Evolutionary conservation across 768 basidiomycete species (phyloP).

Genomic region (Mrakia hoshinonis): DNA sequence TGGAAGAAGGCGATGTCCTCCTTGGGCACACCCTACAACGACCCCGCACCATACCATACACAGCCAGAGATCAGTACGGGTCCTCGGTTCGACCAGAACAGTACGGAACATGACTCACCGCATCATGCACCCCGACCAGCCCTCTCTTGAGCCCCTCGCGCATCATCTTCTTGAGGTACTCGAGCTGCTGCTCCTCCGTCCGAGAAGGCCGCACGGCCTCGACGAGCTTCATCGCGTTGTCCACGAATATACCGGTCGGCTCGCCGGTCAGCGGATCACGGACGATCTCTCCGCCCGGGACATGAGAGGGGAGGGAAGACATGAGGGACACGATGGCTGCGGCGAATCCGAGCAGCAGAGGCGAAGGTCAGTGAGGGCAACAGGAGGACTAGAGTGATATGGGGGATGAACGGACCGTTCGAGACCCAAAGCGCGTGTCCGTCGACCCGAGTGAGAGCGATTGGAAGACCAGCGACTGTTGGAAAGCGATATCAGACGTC

Average conservation of each 20-base stretch:
- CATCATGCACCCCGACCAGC: conserved; percentile 81
- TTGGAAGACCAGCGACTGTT: conserved; percentile 54
- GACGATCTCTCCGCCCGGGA: conserved; percentile 69
- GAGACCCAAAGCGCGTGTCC: conserved; percentile 84
- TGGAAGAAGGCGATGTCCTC: conserved; percentile 57
- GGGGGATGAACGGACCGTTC: conserved; percentile 32
- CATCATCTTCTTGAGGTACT: conserved; percentile 58
- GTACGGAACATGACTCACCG: too few species aligned
- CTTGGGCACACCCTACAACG: conserved; percentile 60
- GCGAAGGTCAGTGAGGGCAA: background rate
- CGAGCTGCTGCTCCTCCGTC: conserved; percentile 52
- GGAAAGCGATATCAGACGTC: background rate
- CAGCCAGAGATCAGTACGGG: too few species aligned
- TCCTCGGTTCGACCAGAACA: too few species aligned
- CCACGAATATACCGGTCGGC: conserved; percentile 59
- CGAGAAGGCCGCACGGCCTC: conserved; percentile 52
- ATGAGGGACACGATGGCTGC: conserved; percentile 52
- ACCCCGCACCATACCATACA: conserved; percentile 77
- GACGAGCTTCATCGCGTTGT: conserved; percentile 76
- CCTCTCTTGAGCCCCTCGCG: conserved; percentile 66
- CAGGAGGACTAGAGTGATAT: background rate
- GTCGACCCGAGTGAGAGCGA: conserved; percentile 69
- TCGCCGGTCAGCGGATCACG: conserved; percentile 51
- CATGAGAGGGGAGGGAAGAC: conserved; percentile 51
- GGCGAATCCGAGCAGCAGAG: background rate